These are phyloP conservation scores for Lactarius evosmus DNA, from an alignment of 768 basidiomycete genomes.

Conservation along the genomic window DNA sequence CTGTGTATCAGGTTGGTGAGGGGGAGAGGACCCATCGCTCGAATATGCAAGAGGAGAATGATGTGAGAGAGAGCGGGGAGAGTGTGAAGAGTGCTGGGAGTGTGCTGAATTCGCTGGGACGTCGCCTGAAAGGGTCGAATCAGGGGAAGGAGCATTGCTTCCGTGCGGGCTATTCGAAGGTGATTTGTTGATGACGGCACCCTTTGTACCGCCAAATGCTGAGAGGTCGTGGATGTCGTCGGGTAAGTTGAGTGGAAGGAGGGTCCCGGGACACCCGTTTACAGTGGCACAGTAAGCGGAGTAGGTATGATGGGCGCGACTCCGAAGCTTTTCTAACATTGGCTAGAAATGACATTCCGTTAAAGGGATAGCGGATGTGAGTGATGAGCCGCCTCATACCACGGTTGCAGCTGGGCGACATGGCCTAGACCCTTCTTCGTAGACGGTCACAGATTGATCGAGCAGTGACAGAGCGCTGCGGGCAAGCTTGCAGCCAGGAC, in stretches of 20 bases:
- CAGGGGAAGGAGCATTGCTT: slow-evolving; percentile 16
- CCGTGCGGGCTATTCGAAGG: slow-evolving; percentile 16
- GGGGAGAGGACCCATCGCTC: slow-evolving; percentile 12
- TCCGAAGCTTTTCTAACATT: slow-evolving; percentile 39
- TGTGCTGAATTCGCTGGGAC: neutral
- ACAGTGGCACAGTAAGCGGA: slow-evolving; percentile 25
- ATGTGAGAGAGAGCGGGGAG: neutral
- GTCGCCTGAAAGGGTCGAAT: slow-evolving; percentile 14
- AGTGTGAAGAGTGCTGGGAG: slow-evolving; percentile 10
- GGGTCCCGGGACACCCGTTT: neutral
- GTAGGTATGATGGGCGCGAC: slow-evolving; percentile 38
- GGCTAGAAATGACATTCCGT: slow-evolving; percentile 27
- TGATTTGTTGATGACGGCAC: slow-evolving; percentile 21
- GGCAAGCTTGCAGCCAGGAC: slow-evolving; percentile 44
- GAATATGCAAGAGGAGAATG: slow-evolving; percentile 7
- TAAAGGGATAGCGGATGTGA: neutral
- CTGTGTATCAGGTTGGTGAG: slow-evolving; percentile 3
- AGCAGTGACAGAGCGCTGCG: slow-evolving; percentile 41
- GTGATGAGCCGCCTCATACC: neutral
- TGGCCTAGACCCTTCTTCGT: slow-evolving; percentile 41
- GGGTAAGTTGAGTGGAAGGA: neutral
- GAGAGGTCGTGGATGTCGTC: slow-evolving; percentile 24
- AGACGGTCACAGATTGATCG: slow-evolving; percentile 39
- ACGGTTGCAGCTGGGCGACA: slow-evolving; percentile 36
- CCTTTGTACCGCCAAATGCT: slow-evolving; percentile 23